Evolutionary conservation across 495 filamentous ascomycete species (phyloP), one percentile per base, ranked within the genome.

Genomic region (Poronia punctata): DNA sequence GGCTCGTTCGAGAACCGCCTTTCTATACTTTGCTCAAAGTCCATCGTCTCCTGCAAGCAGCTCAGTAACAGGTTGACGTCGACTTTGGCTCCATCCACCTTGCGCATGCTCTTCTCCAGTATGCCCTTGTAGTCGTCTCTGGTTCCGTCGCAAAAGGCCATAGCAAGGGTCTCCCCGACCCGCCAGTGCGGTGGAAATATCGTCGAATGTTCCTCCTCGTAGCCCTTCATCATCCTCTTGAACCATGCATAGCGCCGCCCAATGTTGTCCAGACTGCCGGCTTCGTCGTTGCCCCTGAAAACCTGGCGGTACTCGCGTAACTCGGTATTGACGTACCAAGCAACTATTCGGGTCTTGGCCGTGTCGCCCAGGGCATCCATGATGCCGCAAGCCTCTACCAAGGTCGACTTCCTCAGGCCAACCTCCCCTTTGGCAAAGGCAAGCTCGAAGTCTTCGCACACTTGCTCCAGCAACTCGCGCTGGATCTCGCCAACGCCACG

Each of bases 301-400:
- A 98, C 82, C 58, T 94, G 87, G 22, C 92, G 76, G 57, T 98
- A 98, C 62, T 98, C 92, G 25, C 92, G 78, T 43, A 98, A 69
- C 67, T 96, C 86, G 7, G 92, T 95, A 53, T 98, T 98, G 65
- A 93, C 90, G 56, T 98, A 98, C 92, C 92, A 98, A 17, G 83
- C 92, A 47, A 96, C 74, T 17, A 98, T 62, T 39, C 92, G 70
- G 2, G 84, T 74, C 49, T 82, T 76, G 27, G 93, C 90, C 57
- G 83, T 82, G 3, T 97, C 92, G 4, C 93, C 93, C 32, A 98
- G 66, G 25, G 92, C 87, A 71, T 98, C 93, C 78, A 94, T 92
- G 29, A 97, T 90, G 46, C 80, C 68, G 59, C 92, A 98, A 7
- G 85, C 86, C 62, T 98, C 93, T 14, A 80, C 68, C 31, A 98